Conservation (phyloP, 1,139 yeast species). For the Waltiozyma solani region DNA sequence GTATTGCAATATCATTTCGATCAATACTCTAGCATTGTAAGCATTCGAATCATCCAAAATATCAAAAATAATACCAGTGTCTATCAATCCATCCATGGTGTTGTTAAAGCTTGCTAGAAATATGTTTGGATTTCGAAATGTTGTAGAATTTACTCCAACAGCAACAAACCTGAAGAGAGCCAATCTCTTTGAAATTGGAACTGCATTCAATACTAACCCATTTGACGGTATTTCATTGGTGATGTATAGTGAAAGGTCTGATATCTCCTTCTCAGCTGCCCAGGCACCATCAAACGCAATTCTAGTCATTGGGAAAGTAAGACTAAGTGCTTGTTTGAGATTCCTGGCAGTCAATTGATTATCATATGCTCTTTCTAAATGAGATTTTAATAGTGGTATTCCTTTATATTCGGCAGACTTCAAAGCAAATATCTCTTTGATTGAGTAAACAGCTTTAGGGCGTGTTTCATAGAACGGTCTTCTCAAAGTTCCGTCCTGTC, state of each 20-base stretch:
- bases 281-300: constrained; percentile 13
- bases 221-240: constrained; percentile 1
- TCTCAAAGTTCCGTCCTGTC: background rate
- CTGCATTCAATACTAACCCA: constrained; percentile 2
- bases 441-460: constrained; percentile 5
- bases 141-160: constrained; percentile 16
- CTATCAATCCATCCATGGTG: constrained; percentile 26
- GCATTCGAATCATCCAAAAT: constrained; percentile 18
- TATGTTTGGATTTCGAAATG: constrained; percentile 24
- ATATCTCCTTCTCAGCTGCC: constrained; percentile 14
- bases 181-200: constrained; percentile 13
- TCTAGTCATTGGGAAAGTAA: constrained; percentile 3
- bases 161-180: constrained; percentile 13
- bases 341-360: background rate
- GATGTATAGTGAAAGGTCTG: constrained; percentile 12
- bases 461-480: background rate
- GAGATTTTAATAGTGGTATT: constrained; percentile 5
- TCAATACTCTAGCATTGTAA: constrained; percentile 12
- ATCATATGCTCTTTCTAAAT: background rate
- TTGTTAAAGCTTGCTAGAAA: constrained; percentile 25
- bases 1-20: constrained; percentile 28
- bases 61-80: constrained; percentile 26
- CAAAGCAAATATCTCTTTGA: constrained; percentile 9
- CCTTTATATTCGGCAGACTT: constrained; percentile 12
- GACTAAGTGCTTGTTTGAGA: constrained; percentile 1